These are phyloP conservation scores for Microbotryum saponariae DNA, from an alignment of 1,284 basidiomycete species.

Conservation along the genomic window DNA sequence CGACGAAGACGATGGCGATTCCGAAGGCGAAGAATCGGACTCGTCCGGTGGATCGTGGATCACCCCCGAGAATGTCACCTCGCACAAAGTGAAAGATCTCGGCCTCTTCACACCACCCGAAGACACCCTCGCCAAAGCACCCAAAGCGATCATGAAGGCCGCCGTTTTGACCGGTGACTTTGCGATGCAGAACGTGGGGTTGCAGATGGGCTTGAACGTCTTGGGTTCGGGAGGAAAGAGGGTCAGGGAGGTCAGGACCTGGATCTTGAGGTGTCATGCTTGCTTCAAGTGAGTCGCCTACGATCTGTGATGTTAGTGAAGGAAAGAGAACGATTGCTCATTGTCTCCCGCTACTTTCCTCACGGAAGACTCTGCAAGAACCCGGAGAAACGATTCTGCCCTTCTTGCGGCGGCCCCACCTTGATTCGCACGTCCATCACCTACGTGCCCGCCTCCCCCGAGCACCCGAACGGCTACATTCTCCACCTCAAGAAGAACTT, in stretches of 20 bases:
- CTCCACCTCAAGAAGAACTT: constrained; percentile 90
- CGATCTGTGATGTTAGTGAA: background rate
- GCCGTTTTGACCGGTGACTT: constrained; percentile 98
- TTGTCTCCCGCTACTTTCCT: background rate
- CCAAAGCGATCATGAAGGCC: constrained; percentile 52
- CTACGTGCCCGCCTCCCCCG: constrained; percentile 48
- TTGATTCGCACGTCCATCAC: constrained; percentile 85
- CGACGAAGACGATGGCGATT: constrained; percentile 54
- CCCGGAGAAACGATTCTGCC: constrained; percentile 89
- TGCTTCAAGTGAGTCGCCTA: constrained; percentile 85
- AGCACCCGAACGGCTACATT: constrained; percentile 52
- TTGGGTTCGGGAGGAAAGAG: constrained; percentile 86
- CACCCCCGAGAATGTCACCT: constrained; percentile 75
- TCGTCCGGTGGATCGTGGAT: constrained; percentile 76
- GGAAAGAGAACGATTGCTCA: background rate
- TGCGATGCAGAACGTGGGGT: constrained; percentile 95
- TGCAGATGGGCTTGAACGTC: constrained; percentile 89
- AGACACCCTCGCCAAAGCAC: constrained; percentile 13
- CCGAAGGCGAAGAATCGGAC: constrained; percentile 62
- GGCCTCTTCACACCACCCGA: constrained; percentile 49
- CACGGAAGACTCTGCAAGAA: constrained; percentile 82
- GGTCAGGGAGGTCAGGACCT: constrained; percentile 86
- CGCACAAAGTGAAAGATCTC: constrained; percentile 82
- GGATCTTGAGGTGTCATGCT: constrained; percentile 94
- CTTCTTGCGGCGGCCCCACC: constrained; percentile 79